Evolutionary conservation across 805 yeast genomes (phyloP).

Genomic region (Helenozyma baotianmanensis): DNA sequence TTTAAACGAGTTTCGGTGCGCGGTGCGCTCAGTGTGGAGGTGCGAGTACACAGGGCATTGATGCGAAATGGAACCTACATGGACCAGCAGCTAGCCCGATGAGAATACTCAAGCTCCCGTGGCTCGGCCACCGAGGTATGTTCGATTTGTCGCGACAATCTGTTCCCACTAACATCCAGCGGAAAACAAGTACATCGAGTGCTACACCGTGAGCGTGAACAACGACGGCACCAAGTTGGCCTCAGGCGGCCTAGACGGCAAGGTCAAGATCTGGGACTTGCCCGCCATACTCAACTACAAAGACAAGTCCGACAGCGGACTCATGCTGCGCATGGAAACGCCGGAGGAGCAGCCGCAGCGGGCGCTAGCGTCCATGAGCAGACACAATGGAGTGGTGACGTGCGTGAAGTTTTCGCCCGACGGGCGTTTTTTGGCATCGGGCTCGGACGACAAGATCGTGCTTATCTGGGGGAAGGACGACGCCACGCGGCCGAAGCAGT

Average conservation of each 20-base stretch:
- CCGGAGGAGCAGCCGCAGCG: conserved; percentile 16
- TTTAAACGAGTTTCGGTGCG: too few species aligned
- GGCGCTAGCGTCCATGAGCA: conserved; percentile 85
- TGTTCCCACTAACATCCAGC: conserved; percentile 40
- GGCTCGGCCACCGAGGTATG: conserved; percentile 43
- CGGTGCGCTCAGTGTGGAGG: too few species aligned
- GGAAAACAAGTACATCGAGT: conserved; percentile 75
- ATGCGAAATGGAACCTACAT: too few species aligned
- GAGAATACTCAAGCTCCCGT: conserved; percentile 41
- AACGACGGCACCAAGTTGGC: conserved; percentile 83
- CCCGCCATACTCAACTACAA: conserved; percentile 47
- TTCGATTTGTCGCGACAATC: conserved; percentile 9
- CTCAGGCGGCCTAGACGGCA: conserved; percentile 90
- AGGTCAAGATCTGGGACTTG: conserved; percentile 83
- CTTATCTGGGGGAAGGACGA: conserved; percentile 93
- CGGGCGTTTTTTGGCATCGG: conserved; percentile 87
- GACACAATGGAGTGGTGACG: conserved; percentile 97
- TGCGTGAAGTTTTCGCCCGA: conserved; percentile 89
- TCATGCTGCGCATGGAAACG: conserved; percentile 9
- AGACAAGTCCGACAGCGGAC: conserved; percentile 4
- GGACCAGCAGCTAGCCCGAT: too few species aligned
- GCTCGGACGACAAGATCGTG: conserved; percentile 90
- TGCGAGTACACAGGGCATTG: too few species aligned
- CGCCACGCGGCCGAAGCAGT: conserved; percentile 50
- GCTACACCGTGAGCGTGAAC: conserved; percentile 76